These are phyloP conservation scores for Flaveria floridana DNA, from an alignment of 140 eudicot species.

Conservation along the genomic window DNA sequence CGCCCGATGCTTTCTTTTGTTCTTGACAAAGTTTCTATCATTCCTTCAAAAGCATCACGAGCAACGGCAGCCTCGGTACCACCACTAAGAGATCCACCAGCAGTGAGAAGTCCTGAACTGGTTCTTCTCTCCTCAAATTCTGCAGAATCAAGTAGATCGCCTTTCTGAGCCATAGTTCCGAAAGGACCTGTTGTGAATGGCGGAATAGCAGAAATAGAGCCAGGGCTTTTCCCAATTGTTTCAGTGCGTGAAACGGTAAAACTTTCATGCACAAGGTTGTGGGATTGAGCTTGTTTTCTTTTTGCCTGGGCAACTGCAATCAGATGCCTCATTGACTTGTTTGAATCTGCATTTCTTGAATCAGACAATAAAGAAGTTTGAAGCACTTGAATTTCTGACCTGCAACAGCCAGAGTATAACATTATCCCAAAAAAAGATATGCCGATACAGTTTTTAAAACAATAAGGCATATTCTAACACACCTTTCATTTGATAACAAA, in stretches of 20 bases:
- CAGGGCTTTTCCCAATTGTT: constrained; percentile 52
- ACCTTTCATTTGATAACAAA: constrained; percentile 55
- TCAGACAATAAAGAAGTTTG: constrained; percentile 36
- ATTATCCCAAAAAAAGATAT: constrained; percentile 13
- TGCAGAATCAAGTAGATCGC: constrained; percentile 51
- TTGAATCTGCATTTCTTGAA: constrained; percentile 54
- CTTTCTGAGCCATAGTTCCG: constrained; percentile 37
- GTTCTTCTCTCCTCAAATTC: constrained; percentile 64
- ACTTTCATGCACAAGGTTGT: constrained; percentile 44
- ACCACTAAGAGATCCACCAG: constrained; percentile 74
- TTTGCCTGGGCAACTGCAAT: constrained; percentile 96
- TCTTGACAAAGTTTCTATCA: constrained; percentile 95
- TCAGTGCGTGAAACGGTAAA: constrained; percentile 36
- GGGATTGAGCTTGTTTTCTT: constrained; percentile 65
- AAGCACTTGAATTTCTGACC: constrained; percentile 48
- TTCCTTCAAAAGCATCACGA: constrained; percentile 98
- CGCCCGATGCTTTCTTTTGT: constrained; percentile 97
- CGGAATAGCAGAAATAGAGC: constrained; percentile 40
- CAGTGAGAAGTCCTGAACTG: constrained; percentile 55
- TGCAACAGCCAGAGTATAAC: constrained; percentile 29
- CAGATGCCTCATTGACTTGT: constrained; percentile 67
- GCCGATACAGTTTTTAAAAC: constrained; percentile 3
- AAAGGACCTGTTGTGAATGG: constrained; percentile 35
- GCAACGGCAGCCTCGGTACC: constrained; percentile 95
- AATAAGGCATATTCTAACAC: constrained; percentile 13